Evolutionary conservation across 768 basidiomycete species (phyloP), one percentile per base, ranked within the genome.

Genomic region (Boletus pseudopeckii): DNA sequence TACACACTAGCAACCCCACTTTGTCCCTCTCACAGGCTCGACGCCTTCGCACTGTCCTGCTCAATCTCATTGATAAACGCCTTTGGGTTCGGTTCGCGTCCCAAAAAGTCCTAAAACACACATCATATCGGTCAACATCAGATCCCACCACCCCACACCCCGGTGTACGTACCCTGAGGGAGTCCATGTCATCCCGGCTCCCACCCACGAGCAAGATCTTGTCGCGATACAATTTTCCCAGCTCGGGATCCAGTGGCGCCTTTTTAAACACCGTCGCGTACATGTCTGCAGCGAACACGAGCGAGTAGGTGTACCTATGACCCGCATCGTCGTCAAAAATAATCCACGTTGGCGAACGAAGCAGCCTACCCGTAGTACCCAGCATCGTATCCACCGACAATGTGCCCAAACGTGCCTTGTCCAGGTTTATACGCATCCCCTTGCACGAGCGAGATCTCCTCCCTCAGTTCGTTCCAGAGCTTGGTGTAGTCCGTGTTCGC

Each of bases 231-330:
- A 70, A 73, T 56, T 77, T 74, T 4, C 92, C 90, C 15, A 81
- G 80, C 22, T 68, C 72, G 1, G 87, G 82, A 63, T 86, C 82
- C 52, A 94, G 75, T 18, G 90, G 90, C 61, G 89, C 86, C 30
- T 76, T 74, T 64, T 88, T 85, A 75, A 94, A 94, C n/a, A 93
- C 80, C 2, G 89, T 86, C 24, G 80, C 70, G 56, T 80, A 83
- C 80, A 81, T 83, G 69, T 83, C 83, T 30, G 76, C 69, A 0
- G 80, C 77, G 62, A 82, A 83, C 30, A 80, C 79, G 17, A 89
- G 77, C 15, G 86, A 89, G 59, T 90, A 93, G 3, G 84, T 86
- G 71, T 80, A 88, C 75, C 86, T 65, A 48, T 7, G 17, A 45
- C 14, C 14, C 37, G 7, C 17, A 13, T 32, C 20, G 28, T 7